A percentile compares a stretch with the other conserved stretches of the same genome.
Conservation (phyloP, 2,329 filamentous ascomycete species). For the Aspergillaceae sp. region DNA sequence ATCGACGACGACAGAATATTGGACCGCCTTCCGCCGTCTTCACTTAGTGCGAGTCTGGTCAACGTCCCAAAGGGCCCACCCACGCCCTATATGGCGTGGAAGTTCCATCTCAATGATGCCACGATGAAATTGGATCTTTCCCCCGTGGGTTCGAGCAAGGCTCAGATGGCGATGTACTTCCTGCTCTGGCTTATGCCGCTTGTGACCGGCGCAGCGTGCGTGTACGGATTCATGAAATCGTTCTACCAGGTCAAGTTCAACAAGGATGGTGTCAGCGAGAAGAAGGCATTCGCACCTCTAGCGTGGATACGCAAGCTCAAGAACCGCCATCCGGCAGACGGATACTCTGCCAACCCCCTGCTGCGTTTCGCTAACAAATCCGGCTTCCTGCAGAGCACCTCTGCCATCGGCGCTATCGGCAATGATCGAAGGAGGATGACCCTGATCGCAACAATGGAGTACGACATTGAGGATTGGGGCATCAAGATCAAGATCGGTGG, state of each 20-base stretch:
- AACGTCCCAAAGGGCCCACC: conserved; percentile 52
- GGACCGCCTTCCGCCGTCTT: conserved; percentile 54
- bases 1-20: conserved; percentile 52
- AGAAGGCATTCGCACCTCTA: conserved; percentile 34
- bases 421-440: conserved; percentile 44
- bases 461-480: conserved; percentile 61
- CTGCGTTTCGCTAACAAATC: conserved; percentile 28
- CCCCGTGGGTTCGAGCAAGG: conserved; percentile 46
- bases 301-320: conserved; percentile 29
- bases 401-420: conserved; percentile 22
- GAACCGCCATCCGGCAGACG: conserved; percentile 14
- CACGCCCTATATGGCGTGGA: conserved; percentile 48
- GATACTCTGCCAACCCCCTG: conserved; percentile 25
- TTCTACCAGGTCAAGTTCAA: conserved; percentile 60
- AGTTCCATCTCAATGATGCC: conserved; percentile 48
- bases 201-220: conserved; percentile 40
- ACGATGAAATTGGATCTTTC: conserved; percentile 44
- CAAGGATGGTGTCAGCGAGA: conserved; percentile 46
- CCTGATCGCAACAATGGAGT: conserved; percentile 63
- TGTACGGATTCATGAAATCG: conserved; percentile 51
- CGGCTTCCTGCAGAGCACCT: conserved; percentile 29
- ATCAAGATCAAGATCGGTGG: conserved; percentile 66
- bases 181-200: conserved; percentile 49
- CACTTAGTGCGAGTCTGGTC: conserved; percentile 46
- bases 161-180: conserved; percentile 48